Evolutionary conservation across 805 yeast species (phyloP), one percentile per base, ranked within the genome.

Genomic region (Ogataea siamensis): DNA sequence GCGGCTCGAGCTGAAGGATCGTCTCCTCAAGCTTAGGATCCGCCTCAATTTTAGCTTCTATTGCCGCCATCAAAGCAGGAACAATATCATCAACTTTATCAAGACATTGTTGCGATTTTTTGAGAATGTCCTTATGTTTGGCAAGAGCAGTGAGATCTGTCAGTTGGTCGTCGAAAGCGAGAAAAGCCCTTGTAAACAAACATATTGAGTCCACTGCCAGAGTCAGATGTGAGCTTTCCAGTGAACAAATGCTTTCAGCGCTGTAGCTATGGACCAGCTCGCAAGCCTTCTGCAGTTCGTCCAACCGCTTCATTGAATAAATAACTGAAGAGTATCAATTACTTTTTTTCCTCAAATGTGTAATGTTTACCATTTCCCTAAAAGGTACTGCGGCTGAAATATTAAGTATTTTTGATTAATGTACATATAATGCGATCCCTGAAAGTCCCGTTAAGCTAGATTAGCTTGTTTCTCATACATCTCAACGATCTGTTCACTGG

Each of bases 401-500:
- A 18, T 16, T 17, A n/a, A n/a, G n/a, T n/a, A n/a, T n/a, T n/a
- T n/a, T n/a, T n/a, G n/a, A n/a, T n/a, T n/a, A n/a, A n/a, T n/a
- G n/a, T n/a, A n/a, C n/a, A n/a, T n/a, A n/a, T n/a, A n/a, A n/a
- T n/a, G 15, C 5, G 21, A n/a, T 17, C 18, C 14, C n/a, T 4
- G 23, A 16, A 28, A 17, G 9, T 18, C 21, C 23, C 13, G n/a
- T 16, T 17, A 13, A 37, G 7, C 7, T 19, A 19, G 13, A 21
- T 15, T 30, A 17, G 37, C 78, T 60, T 88, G 97, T 36, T 78
- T 70, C 50, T 79, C 80, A 57, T 87, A 89, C 55, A 89, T 77
- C 51, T 88, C 95, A 5, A 85, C 76, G 12, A 89, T 78, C 62
- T 88, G 94, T 15, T 83, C 83, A 22, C 93, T 78, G 1, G 82